A percentile compares a stretch with the other conserved stretches of the same genome.
These are phyloP conservation scores for Peronospora farinosa DNA, from an alignment of 352 stramenopile genomes.

Conservation along the genomic window DNA sequence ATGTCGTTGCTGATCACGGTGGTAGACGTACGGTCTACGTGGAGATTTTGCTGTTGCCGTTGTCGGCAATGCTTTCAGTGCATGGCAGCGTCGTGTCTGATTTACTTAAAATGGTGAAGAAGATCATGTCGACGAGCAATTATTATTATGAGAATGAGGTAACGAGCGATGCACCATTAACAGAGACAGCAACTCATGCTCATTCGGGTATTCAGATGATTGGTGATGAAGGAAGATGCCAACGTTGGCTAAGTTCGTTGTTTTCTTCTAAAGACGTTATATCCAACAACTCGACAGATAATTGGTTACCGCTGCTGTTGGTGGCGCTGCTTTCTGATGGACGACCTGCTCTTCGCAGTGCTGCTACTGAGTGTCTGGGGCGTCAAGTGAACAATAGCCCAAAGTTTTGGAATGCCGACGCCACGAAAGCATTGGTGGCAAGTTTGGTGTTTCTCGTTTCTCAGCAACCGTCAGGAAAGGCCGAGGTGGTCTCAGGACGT, in stretches of 20 bases:
- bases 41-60: conserved; percentile 49
- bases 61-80: conserved; percentile 40
- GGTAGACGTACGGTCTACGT: conserved; percentile 37
- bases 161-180: conserved; percentile 1
- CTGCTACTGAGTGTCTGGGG: conserved; percentile 29
- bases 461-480: conserved; percentile 14
- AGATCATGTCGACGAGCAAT: conserved; percentile 21
- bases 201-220: conserved; percentile 33
- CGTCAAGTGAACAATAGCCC: conserved; percentile 30
- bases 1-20: neutral
- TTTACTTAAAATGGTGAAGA: conserved; percentile 37
- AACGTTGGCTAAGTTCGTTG: conserved; percentile 37
- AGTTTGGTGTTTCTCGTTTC: conserved; percentile 56
- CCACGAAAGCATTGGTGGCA: conserved; percentile 48
- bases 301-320: conserved; percentile 33
- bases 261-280: conserved; percentile 14
- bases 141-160: conserved; percentile 8
- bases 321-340: conserved; percentile 36
- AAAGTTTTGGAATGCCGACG: conserved; percentile 30
- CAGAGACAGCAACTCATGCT: conserved; percentile 27
- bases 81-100: conserved; percentile 24
- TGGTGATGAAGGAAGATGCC: conserved; percentile 10
- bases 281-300: conserved; percentile 14
- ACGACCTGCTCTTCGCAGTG: conserved; percentile 18
- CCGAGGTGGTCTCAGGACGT: conserved; percentile 3